phyloP scores from a whole-genome alignment of 768 basidiomycete species.

The Xerocomellus amylosporus region DNA sequence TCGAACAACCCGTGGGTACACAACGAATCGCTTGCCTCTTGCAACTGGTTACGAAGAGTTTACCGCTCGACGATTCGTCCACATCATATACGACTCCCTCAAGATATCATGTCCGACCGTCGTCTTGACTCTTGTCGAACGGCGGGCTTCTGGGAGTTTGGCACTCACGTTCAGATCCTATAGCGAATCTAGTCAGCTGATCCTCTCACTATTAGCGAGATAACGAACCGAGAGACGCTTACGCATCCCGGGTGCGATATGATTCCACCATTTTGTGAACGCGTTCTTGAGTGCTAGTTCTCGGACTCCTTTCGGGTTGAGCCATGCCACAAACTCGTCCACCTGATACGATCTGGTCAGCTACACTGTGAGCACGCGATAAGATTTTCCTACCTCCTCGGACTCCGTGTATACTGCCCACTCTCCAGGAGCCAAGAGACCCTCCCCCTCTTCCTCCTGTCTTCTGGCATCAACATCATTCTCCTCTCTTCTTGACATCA shows the following conservation, averaged over 20 bases:
- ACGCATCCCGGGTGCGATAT: slow-evolving; percentile 75
- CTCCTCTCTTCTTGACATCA: slow-evolving; percentile 59
- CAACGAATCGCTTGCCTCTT: background rate
- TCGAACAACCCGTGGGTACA: slow-evolving; percentile 9
- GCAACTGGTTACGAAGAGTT: slow-evolving; percentile 30
- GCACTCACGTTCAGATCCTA: slow-evolving; percentile 71
- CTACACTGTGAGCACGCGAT: background rate
- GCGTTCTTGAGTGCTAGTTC: slow-evolving; percentile 77
- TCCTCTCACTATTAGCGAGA: background rate
- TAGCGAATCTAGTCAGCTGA: slow-evolving; percentile 8
- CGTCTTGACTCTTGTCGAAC: slow-evolving; percentile 69
- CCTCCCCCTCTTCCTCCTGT: slow-evolving; percentile 78
- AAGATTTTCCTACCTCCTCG: slow-evolving; percentile 65
- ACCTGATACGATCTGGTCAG: slow-evolving; percentile 47
- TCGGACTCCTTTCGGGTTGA: slow-evolving; percentile 88
- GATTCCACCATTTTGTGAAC: slow-evolving; percentile 80
- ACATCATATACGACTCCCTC: slow-evolving; percentile 84
- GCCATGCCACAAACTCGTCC: slow-evolving; percentile 81
- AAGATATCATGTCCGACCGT: slow-evolving; percentile 57
- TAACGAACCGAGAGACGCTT: slow-evolving; percentile 68
- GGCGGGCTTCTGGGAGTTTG: slow-evolving; percentile 74
- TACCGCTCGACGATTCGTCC: slow-evolving; percentile 77
- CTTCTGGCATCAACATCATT: slow-evolving; percentile 55
- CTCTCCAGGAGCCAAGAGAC: slow-evolving; percentile 67
- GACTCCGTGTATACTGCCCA: slow-evolving; percentile 90